Evolutionary conservation across 2,329 filamentous ascomycete genomes (phyloP).

Genomic region (Aspergillus novofumigatus): DNA sequence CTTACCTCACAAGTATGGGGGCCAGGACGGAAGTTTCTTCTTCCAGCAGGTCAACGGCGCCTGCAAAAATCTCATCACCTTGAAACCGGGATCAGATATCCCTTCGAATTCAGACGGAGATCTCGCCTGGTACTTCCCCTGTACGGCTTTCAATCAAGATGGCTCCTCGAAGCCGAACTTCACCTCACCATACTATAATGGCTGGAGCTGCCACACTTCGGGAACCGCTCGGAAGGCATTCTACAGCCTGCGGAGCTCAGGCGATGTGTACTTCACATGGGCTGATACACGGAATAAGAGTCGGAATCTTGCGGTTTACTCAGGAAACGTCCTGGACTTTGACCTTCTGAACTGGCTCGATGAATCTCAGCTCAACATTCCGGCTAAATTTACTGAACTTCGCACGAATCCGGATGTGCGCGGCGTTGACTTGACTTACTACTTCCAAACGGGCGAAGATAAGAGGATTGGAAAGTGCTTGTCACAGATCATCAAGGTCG

Average conservation of each 20-base stretch:
- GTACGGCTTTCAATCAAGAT: conserved; percentile 86
- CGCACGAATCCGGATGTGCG: conserved; percentile 66
- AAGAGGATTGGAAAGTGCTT: conserved; percentile 84
- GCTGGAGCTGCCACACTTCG: conserved; percentile 86
- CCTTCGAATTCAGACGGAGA: conserved; percentile 70
- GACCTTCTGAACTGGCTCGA: conserved; percentile 90
- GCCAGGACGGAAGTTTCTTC: conserved; percentile 91
- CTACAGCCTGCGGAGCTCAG: conserved; percentile 66
- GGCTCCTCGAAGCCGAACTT: conserved; percentile 74
- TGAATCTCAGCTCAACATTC: conserved; percentile 68
- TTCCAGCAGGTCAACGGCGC: conserved; percentile 98
- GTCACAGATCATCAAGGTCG: conserved; percentile 90
- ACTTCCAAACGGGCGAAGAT: conserved; percentile 73
- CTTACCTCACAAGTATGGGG: conserved; percentile 72
- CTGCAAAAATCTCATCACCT: conserved; percentile 85
- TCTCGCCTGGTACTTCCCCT: conserved; percentile 96
- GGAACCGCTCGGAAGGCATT: conserved; percentile 64
- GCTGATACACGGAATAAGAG: conserved; percentile 83
- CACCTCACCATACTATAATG: conserved; percentile 71
- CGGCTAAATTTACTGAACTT: conserved; percentile 73
- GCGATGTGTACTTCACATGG: conserved; percentile 96
- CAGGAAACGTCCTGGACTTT: conserved; percentile 86
- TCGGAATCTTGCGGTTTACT: conserved; percentile 90
- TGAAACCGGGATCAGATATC: conserved; percentile 67
- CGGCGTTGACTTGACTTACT: conserved; percentile 83